phyloP scores from a whole-genome alignment of 306 rosid species.

The Pyrus communis region DNA sequence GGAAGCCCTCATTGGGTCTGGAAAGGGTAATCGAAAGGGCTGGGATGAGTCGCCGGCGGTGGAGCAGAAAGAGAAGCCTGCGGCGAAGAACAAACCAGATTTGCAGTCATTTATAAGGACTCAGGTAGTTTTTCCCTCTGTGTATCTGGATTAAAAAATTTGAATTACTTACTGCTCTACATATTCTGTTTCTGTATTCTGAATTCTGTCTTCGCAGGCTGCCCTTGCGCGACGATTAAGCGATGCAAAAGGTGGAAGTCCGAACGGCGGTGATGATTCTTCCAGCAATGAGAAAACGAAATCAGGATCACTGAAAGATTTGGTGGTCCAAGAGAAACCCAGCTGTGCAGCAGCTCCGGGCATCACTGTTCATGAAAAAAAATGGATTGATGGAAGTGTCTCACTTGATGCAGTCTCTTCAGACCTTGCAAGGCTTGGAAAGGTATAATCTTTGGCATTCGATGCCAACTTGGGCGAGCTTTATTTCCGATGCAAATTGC shows the following conservation, averaged over 20 bases:
- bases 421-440: slow-evolving; percentile 65
- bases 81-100: slow-evolving; percentile 50
- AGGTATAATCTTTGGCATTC: slow-evolving; percentile 28
- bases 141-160: not conserved
- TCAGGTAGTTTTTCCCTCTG: slow-evolving; percentile 41
- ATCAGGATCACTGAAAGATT: slow-evolving; percentile 24
- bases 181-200: not conserved
- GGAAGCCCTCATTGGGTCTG: slow-evolving; percentile 62
- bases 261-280: slow-evolving; percentile 31
- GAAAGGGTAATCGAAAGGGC: slow-evolving; percentile 56
- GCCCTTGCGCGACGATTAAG: slow-evolving; percentile 90
- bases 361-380: slow-evolving; percentile 70
- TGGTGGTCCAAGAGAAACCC: slow-evolving; percentile 21
- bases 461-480: not conserved
- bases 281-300: slow-evolving; percentile 36
- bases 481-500: not conserved
- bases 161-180: not conserved
- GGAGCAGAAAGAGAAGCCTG: slow-evolving; percentile 47
- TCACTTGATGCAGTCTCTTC: slow-evolving; percentile 53
- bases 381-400: slow-evolving; percentile 90
- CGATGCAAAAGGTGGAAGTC: slow-evolving; percentile 49
- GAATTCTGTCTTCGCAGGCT: slow-evolving; percentile 33
- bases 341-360: slow-evolving; percentile 39
- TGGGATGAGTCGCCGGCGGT: slow-evolving; percentile 65
- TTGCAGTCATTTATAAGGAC: slow-evolving; percentile 69